Base-by-base conservation (phyloP, 345 rosid genomes). In the Salix exigua region DNA sequence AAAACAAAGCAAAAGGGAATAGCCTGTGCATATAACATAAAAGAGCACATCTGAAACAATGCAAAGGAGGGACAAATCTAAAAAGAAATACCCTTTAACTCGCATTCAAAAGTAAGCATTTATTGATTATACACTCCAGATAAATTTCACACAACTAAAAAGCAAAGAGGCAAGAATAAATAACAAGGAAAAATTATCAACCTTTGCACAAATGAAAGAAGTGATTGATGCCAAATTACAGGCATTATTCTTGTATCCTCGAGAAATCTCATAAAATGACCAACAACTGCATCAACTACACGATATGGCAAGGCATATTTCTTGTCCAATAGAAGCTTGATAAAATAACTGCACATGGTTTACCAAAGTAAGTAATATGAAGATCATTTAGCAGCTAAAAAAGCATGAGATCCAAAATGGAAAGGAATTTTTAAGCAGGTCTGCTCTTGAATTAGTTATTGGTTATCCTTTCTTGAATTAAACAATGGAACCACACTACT, bases 211-310 rank as follows among this genome's bases (percentile, higher is more conserved):
- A 96, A 96, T 12, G 97, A 87, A 68, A 93, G 98, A 68, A 96
- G 96, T 14, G 98, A 90, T 80, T 92, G 98, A 78, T 96, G 97
- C 99, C 99, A 96, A 82, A 92, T 94, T 55, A 96, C 98, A 26
- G 99, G 99, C 99, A 96, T 96, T 62, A 82, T 80, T 84, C 97
- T 88, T 64, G 89, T 67, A 42, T 96, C 98, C 6, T 90, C 91
- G 2, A 79, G 68, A 80, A 94, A 96, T 77, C 88, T 89, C 98
- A 91, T 88, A 77, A 91, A 96, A 82, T 94, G 97, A 77, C 88
- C 87, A 58, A 91, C 88, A 78, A 92, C 65, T 63, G 97, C 92
- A 85, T 94, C 97, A 63, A 94, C 82, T 18, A 92, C 99, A 7
- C 93, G 89, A 74, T 88, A 88, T 18, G 98, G 99, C 86, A 94